Evolutionary conservation across 345 rosid species (phyloP), one percentile per base, ranked within the genome.

Genomic region (Sisymbrium irio): DNA sequence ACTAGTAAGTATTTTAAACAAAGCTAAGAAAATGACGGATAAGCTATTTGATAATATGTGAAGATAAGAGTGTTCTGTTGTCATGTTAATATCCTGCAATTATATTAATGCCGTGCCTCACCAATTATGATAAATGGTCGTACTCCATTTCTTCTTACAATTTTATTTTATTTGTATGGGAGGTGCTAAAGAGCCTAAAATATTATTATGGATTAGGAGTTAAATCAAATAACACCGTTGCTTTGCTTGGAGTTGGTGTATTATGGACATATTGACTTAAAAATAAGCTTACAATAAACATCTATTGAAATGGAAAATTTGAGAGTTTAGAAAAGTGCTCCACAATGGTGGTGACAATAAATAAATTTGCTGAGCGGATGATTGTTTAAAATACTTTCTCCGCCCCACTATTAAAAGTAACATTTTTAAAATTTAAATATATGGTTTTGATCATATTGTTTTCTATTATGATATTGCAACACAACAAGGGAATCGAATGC

Each of bases 11-110:
- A 25, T 47, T 7, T 56, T 56, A n/a, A 4, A 32, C 39, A 70
- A 59, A 46, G 39, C 53, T 46, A 12, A 25, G 49, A 56, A 74
- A 74, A 65, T 67, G 53, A 66, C 39, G 78, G 76, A 54, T 41
- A 50, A 30, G 36, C 42, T 62, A 49, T 74, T 67, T 67, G 41
- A 66, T 74, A 74, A 39, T 67, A 37, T 40, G 72, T 59, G 35
- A 32, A 50, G 78, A 67, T 58, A 50, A 67, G 73, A 47, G 11
- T 45, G 59, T 57, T 56, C 9, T 17, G 60, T 27, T 65, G 66
- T 46, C 78, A 57, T 67, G 59, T 47, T 74, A 18, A 17, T 27
- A 42, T 73, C 62, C 20, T 56, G 9, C 9, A 57, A 64, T 54
- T 54, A 33, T 63, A 33, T 8, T 73, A 54, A 73, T 73, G 30